Evolutionary conservation across 495 filamentous ascomycete genomes (phyloP).

Genomic region (Elasticomyces elasticus): DNA sequence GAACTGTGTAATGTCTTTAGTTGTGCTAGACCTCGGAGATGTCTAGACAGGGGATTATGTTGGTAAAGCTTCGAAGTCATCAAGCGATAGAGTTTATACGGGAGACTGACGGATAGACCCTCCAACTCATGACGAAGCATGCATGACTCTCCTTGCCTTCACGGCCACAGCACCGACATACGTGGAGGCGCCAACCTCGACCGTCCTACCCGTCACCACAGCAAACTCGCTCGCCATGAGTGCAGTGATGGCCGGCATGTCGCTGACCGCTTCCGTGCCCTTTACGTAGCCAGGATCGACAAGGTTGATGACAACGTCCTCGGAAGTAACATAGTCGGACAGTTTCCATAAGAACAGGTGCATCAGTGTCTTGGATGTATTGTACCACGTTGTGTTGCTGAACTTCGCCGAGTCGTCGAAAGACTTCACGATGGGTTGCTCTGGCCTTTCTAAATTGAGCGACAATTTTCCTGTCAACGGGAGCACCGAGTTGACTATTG

Average conservation of each 20-base stretch:
- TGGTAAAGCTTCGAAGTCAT: too few relatives aligned
- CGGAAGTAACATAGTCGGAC: conserved; percentile 33
- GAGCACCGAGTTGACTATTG: conserved; percentile 33
- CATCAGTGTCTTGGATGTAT: conserved; percentile 34
- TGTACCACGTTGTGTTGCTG: conserved; percentile 36
- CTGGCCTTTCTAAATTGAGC: conserved; percentile 12
- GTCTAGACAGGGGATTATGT: too few relatives aligned
- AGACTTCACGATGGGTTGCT: conserved; percentile 33
- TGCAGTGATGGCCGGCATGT: not conserved
- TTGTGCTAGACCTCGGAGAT: too few relatives aligned
- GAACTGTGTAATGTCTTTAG: too few relatives aligned
- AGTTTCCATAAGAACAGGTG: conserved; percentile 38
- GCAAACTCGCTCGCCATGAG: not conserved
- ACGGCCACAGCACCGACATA: conserved; percentile 2
- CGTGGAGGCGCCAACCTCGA: conserved; percentile 1
- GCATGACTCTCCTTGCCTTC: conserved; percentile 5
- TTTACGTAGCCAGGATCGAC: conserved; percentile 32
- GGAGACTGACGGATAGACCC: conserved; percentile 10
- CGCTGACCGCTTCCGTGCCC: not conserved
- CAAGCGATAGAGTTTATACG: too few relatives aligned
- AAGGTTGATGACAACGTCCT: conserved; percentile 41
- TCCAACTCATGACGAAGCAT: not conserved
- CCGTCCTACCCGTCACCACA: not conserved
- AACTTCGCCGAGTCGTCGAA: conserved; percentile 30
- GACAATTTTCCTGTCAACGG: conserved; percentile 31